A percentile compares a stretch with the other conserved stretches of the same genome.
These are phyloP conservation scores for Quercus glauca DNA, from an alignment of 306 rosid species.

Conservation along the genomic window DNA sequence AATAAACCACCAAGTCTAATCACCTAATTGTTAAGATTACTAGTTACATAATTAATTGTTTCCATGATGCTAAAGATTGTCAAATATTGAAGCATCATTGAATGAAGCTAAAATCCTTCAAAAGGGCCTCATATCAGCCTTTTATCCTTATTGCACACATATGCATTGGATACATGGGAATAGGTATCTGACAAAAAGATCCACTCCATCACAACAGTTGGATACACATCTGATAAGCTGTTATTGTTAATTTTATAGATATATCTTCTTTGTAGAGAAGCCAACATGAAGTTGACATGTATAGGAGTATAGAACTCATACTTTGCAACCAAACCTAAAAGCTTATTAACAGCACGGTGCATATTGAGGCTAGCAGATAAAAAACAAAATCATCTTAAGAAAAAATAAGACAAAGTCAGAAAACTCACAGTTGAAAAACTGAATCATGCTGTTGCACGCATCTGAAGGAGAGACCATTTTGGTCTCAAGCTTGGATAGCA, in stretches of 20 bases:
- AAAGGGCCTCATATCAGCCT: background rate
- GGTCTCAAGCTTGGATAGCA: slow-evolving; percentile 61
- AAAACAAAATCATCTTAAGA: background rate
- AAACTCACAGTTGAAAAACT: slow-evolving; percentile 83
- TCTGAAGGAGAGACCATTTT: slow-evolving; percentile 73
- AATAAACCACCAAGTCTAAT: background rate
- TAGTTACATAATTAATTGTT: background rate
- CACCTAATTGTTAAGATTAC: background rate
- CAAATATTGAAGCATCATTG: background rate
- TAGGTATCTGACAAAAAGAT: background rate
- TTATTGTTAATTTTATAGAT: background rate
- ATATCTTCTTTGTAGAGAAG: background rate
- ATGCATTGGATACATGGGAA: background rate
- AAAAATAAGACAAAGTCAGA: background rate
- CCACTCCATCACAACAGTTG: background rate
- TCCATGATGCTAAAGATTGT: background rate
- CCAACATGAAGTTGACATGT: background rate
- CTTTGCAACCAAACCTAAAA: background rate
- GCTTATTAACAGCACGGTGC: background rate
- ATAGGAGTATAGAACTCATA: background rate
- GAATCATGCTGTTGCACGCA: slow-evolving; percentile 77
- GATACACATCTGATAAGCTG: background rate
- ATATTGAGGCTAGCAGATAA: background rate
- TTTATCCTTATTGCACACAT: background rate
- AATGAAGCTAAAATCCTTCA: background rate